Evolutionary conservation across 176 grass and related monocot species (phyloP), one percentile per base, ranked within the genome.

Genomic region (Poa pratensis): DNA sequence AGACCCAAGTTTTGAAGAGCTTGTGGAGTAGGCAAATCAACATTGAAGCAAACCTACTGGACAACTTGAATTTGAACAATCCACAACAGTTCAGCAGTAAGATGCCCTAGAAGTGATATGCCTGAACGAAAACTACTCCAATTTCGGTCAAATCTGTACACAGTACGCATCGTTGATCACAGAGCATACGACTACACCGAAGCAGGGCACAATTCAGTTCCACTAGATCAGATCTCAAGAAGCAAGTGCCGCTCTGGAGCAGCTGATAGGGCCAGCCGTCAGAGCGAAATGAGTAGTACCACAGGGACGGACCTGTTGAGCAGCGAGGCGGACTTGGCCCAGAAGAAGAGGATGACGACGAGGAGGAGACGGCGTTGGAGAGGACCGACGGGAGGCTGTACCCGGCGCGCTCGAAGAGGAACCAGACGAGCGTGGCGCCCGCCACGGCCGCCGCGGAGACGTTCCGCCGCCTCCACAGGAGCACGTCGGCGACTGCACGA

Each of bases 301-400:
- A 92, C 35, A 37, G 5, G 8, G 7, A 59, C 72, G 15, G 24
- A 75, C 96, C 96, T 93, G 73, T 91, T 99, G 86, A 99, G 94
- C 58, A 99, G 90, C 72, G 75, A 94, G 45, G 96, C 96, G 58
- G 96, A 96, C 89, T 96, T 99, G 84, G 96, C 91, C 96, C 96
- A 99, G 81, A 94, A 96, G 88, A 99, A 99, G 88, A 99, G 94
- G 85, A 99, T 96, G 86, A 64, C 77, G 75, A 96, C 91, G 63
- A 99, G 90, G 52, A 99, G 96, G 51, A 99, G 77, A 99, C 10
- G 48, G 96, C 91, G 84, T 96, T 99, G 78, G 86, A 80, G 45
- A 99, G 70, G 61, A 99, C 91, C 42, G 96, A 96, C 19, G 93
- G 90, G 59, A 99, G 75, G 91, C 90, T 99, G 88, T 99, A 96